A percentile compares a stretch with the other conserved stretches of the same genome.
Conservation (phyloP, 1,139 yeast genomes). For the Candida anutae region DNA sequence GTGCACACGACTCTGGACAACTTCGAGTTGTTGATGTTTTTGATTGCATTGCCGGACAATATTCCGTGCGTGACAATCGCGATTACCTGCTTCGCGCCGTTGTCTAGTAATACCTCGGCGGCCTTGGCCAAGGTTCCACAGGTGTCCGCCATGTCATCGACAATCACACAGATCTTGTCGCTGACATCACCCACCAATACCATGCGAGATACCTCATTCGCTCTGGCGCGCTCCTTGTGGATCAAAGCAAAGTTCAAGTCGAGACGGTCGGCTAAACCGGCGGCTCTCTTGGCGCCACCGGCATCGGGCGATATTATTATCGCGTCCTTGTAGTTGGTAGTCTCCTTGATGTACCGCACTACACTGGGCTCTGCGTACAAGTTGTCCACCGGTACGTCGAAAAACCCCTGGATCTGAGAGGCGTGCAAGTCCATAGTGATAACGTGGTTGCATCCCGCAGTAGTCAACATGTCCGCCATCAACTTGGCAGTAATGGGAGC, state of each 20-base stretch:
- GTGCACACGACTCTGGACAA: conserved; percentile 84
- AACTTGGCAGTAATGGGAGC: conserved; percentile 97
- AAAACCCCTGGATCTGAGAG: conserved; percentile 95
- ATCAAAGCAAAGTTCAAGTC: conserved; percentile 93
- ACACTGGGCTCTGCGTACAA: conserved; percentile 94
- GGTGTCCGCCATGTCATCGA: conserved; percentile 98
- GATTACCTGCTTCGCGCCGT: conserved; percentile 77
- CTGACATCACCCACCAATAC: conserved; percentile 94
- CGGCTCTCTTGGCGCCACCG: conserved; percentile 98
- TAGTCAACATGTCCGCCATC: conserved; percentile 89
- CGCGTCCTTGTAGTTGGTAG: conserved; percentile 53
- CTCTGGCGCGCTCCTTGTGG: conserved; percentile 93
- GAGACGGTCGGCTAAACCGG: conserved; percentile 85
- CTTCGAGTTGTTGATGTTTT: conserved; percentile 71
- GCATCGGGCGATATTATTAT: conserved; percentile 96
- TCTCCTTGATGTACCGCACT: conserved; percentile 76
- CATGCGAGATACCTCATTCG: conserved; percentile 92
- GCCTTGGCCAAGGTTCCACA: conserved; percentile 97
- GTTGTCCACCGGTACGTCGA: conserved; percentile 93
- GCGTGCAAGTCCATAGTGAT: conserved; percentile 98
- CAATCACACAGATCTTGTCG: conserved; percentile 79
- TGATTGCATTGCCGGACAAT: conserved; percentile 79
- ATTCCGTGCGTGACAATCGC: conserved; percentile 97
- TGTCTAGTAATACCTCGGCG: conserved; percentile 77
- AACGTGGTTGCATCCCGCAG: conserved; percentile 96